Conservation (phyloP, 495 filamentous ascomycete genomes). For the Lepidopterella palustris region DNA sequence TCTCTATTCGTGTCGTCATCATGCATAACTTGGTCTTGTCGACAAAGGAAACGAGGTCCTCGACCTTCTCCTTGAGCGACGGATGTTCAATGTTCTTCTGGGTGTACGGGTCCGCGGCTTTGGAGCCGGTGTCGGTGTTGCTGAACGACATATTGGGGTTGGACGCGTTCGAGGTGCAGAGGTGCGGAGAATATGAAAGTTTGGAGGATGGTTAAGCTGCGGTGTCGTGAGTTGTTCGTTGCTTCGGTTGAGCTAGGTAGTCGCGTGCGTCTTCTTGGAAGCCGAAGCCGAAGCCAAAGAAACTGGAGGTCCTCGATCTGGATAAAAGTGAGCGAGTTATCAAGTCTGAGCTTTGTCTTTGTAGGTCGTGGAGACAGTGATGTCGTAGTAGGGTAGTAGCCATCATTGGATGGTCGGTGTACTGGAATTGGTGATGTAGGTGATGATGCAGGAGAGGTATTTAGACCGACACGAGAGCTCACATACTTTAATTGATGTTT, state of each 20-base stretch:
- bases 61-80: conserved; percentile 68
- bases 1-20: conserved; percentile 58
- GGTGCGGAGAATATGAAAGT: neutral
- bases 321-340: too few relatives aligned
- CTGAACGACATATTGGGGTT: conserved; percentile 37
- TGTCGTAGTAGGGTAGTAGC: too few relatives aligned
- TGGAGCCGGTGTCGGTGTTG: conserved; percentile 52
- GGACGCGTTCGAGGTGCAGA: neutral
- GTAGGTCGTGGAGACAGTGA: too few relatives aligned
- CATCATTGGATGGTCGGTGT: too few relatives aligned
- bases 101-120: conserved; percentile 76
- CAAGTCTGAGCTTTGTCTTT: too few relatives aligned
- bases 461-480: too few relatives aligned
- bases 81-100: conserved; percentile 59
- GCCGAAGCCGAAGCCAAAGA: too few relatives aligned
- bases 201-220: neutral
- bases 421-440: too few relatives aligned
- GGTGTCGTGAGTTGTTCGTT: neutral
- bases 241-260: neutral
- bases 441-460: too few relatives aligned
- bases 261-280: too few relatives aligned
- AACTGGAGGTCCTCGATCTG: too few relatives aligned
- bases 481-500: too few relatives aligned
- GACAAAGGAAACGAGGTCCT: conserved; percentile 65
- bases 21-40: conserved; percentile 70